phyloP scores from a whole-genome alignment of 495 filamentous ascomycete species.

The Daldinia loculata region DNA sequence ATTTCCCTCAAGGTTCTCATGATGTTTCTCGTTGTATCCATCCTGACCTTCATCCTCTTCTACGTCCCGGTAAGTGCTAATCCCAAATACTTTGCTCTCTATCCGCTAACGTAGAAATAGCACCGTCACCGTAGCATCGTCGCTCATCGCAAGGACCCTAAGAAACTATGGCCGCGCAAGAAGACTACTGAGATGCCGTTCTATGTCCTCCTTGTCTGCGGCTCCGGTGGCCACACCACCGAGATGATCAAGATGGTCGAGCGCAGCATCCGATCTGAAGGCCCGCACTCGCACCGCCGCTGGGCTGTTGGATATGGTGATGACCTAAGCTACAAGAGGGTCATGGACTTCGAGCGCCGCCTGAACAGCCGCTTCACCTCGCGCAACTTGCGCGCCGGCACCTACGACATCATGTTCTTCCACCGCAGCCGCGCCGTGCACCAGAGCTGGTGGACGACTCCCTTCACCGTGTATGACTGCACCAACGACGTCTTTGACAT shows the following conservation, averaged over 20 bases:
- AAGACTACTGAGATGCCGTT: constrained; percentile 43
- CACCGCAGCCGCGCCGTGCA: constrained; percentile 79
- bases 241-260: constrained; percentile 88
- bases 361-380: constrained; percentile 39
- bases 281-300: constrained; percentile 70
- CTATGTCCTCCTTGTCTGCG: constrained; percentile 84
- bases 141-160: background rate
- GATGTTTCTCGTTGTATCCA: constrained; percentile 11
- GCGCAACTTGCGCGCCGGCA: constrained; percentile 42
- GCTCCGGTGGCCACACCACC: constrained; percentile 91
- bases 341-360: constrained; percentile 47
- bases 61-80: constrained; percentile 41
- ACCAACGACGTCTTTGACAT: constrained; percentile 64
- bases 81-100: background rate
- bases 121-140: constrained; percentile 9
- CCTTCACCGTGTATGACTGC: constrained; percentile 59
- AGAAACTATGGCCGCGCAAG: background rate
- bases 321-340: constrained; percentile 63
- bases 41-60: constrained; percentile 11
- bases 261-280: constrained; percentile 51
- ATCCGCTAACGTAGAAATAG: constrained; percentile 15
- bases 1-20: background rate
- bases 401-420: constrained; percentile 68
- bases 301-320: constrained; percentile 86
- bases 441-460: constrained; percentile 75